Base-by-base conservation (phyloP, 257 asterid genomes). In the Petunia axillaris region DNA sequence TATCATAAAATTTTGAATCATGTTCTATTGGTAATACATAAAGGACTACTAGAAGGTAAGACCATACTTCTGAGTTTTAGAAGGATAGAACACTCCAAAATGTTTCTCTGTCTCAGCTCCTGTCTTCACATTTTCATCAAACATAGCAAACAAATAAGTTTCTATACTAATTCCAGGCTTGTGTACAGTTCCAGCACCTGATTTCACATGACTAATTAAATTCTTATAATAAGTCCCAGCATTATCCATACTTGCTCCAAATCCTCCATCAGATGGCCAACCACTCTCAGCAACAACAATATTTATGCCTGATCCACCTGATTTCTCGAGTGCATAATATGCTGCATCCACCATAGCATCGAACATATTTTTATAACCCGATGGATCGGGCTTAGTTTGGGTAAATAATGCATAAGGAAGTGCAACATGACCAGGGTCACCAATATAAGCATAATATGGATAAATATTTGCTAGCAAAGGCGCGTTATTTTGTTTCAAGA, bases 81-180 rank as follows among this genome's bases (percentile, higher is more conserved):
- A 8, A 0, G 93, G 91, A 14, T 3, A 1, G 39, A 89, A 91
- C 14, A 91, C 66, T 6, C 91, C 92, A 50, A 87, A 91, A 81
- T 91, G 89, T 44, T 70, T 85, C 79, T 91, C 92, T 7, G 66
- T 81, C 4, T 35, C 10, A 0, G 43, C 83, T 16, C 87, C 87
- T 0, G 14, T 8, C 84, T 91, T 89, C 35, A 65, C 4, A 50
- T 91, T 90, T 80, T 89, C 93, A 68, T 89, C 93, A 78, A 88
- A 91, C 87, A 89, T 82, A 38, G 90, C 89, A 79, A 89, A 89
- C 53, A 91, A 16, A 82, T 89, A 88, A 8, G 96, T 87, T 53
- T 88, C 89, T 1, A 88, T 76, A 36, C 50, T 66, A 10, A 50
- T 80, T 46, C 80, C 89, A 8, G 80, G 84, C 85, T 58, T 83